These are phyloP conservation scores for Psophocarpus tetragonolobus DNA, from an alignment of 306 rosid species.

Conservation along the genomic window DNA sequence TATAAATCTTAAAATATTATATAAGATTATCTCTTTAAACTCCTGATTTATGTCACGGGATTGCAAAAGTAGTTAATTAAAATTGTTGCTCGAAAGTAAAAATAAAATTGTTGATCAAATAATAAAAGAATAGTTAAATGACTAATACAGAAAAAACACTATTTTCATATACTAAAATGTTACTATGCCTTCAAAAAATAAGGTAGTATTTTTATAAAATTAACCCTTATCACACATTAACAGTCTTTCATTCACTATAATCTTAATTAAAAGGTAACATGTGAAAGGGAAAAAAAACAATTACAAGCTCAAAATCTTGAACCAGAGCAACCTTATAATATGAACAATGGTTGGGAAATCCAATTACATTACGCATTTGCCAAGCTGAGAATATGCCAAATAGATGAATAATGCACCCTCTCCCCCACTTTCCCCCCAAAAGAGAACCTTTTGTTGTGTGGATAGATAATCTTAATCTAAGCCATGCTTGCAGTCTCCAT, in stretches of 20 bases:
- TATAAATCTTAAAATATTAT: no score
- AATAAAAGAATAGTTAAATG: no score
- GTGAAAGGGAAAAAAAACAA: not conserved
- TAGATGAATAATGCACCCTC: not conserved
- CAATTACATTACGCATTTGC: not conserved
- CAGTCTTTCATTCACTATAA: not conserved
- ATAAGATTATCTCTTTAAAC: no score
- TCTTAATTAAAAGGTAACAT: not conserved
- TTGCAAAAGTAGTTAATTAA: no score
- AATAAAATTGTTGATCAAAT: no score
- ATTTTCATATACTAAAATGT: no score
- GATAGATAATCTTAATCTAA: not conserved
- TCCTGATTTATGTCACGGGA: no score
- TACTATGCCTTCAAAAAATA: no score
- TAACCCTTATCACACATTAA: not conserved
- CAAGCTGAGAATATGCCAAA: not conserved
- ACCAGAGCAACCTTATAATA: not conserved
- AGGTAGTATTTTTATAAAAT: not conserved
- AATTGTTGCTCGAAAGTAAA: no score
- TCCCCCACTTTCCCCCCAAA: not conserved
- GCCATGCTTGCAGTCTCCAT: not conserved
- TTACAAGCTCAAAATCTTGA: not conserved
- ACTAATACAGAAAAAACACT: no score
- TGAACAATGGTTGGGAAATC: not conserved
- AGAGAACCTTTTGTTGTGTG: not conserved